Evolutionary conservation across 352 stramenopile genomes (phyloP), one percentile per base, ranked within the genome.

Genomic region (Phytopythium delawarense): DNA sequence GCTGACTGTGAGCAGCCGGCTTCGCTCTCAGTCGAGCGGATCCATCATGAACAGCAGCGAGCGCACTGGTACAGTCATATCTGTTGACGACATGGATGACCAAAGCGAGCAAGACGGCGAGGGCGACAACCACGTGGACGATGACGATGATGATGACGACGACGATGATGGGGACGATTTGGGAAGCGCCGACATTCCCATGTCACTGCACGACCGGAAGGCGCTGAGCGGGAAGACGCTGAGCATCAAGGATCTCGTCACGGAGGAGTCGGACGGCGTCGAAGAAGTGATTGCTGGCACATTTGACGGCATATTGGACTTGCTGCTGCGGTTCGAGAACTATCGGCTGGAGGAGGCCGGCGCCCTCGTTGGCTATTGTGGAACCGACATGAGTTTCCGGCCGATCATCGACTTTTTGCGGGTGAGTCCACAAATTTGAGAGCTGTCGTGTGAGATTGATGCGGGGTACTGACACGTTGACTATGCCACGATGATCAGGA

Each of bases 211-310:
- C 13, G 73, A 72, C 1, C 69, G 71, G 20, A 76, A 71, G 35
- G 65, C 69, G 28, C 44, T 68, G 23, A 66, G 55, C 6, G 66
- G 67, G 2, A 74, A 74, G 37, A 60, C 39, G 35, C 63, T 72
- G 57, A 69, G 71, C 32, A 72, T 72, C 28, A 79, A 81, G 34
- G 72, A 86, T 55, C 71, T 87, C 57, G 69, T 88, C 18, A 88
- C 62, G 8, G 84, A 76, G 64, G 74, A 84, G 12, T 74, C 69
- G 30, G 66, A 88, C 59, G 74, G 70, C 44, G 71, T 74, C 11
- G 63, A 74, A 12, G 82, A 89, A 34, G 75, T 93, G 11, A 78
- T 91, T 28, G 81, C 87, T 1, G 87, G 84, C 1, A 88, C 84
- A 12, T 83, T 91, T 32, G 58, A 70, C 20, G 78, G 76, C 13